Evolutionary conservation across 78 protist genomes (phyloP).

Genomic region (Protostelium mycophagum): DNA sequence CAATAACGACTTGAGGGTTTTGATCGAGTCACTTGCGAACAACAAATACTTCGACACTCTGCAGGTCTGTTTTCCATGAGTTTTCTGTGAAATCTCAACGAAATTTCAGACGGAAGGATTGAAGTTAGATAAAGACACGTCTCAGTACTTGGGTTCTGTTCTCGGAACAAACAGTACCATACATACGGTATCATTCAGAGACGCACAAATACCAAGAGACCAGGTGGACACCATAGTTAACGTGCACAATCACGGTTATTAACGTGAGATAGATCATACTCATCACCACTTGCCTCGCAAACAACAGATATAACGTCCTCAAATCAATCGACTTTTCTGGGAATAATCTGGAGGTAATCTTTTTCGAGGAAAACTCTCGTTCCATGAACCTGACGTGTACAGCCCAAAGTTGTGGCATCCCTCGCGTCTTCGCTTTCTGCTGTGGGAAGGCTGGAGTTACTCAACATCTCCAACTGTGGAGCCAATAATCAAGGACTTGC

Average conservation of each 20-base stretch:
- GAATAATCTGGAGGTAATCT: background rate
- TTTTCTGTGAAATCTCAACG: background rate
- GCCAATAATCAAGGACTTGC: background rate
- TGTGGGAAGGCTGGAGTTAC: background rate
- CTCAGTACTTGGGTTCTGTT: background rate
- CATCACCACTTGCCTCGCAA: background rate
- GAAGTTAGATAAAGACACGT: background rate
- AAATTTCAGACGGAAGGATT: background rate
- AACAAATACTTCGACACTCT: background rate
- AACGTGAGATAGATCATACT: background rate
- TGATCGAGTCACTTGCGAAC: background rate
- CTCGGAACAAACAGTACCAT: background rate
- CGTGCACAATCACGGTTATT: background rate
- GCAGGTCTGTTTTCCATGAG: background rate
- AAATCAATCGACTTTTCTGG: background rate
- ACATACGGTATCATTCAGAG: background rate
- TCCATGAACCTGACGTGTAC: background rate
- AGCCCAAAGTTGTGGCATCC: background rate
- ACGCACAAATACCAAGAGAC: background rate
- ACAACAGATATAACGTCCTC: background rate
- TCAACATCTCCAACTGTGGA: background rate
- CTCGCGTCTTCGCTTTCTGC: background rate
- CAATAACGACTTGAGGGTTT: background rate
- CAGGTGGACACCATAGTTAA: background rate
- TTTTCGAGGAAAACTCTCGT: background rate